Evolutionary conservation across 345 rosid genomes (phyloP), one percentile per base, ranked within the genome.

Genomic region (Xanthoceras sorbifolium): DNA sequence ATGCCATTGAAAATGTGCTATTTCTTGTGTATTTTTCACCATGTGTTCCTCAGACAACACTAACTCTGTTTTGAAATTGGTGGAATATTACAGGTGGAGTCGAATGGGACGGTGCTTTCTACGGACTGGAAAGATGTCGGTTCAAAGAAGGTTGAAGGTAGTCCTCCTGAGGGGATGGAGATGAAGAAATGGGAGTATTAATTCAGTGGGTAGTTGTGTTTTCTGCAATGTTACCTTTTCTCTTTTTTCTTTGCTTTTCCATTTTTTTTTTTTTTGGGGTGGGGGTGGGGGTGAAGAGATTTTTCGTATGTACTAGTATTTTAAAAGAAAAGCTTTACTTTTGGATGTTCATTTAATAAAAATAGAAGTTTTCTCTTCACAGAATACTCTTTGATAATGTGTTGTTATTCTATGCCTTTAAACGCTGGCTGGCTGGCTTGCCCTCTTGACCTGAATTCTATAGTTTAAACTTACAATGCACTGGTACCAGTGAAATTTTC

Each of bases 121-220:
- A 93, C 96, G 18, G 83, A 91, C 87, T 93, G 97, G 96, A 87
- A 89, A 77, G 97, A 91, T 65, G 97, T 93, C 64, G 93, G 96
- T 23, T 42, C 84, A 1, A 93, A 90, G 90, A 91, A 82, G 82
- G 89, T 93, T n/a, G 93, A 93, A 76, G 88, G 93, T 75, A 87
- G 90, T 75, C 82, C 96, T 31, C 97, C 96, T 0, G 91, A 87
- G 14, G 96, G 97, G 20, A 91, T 93, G 96, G 91, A 93, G 87
- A 65, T 90, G 76, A 91, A 74, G 90, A 93, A 91, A 77, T 93
- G 96, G 96, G 89, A 91, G 85, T 76, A 76, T 72, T 87, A 73
- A 73, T 12, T 18, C 67, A 44, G 10, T 25, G 7, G 18, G 22
- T 22, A 1, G 17, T 9, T 20, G 22, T 20, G 8, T 2, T 4